These are phyloP conservation scores for Pseudonitzschia pungens DNA, from an alignment of 108 stramenopile genomes.

Conservation along the genomic window DNA sequence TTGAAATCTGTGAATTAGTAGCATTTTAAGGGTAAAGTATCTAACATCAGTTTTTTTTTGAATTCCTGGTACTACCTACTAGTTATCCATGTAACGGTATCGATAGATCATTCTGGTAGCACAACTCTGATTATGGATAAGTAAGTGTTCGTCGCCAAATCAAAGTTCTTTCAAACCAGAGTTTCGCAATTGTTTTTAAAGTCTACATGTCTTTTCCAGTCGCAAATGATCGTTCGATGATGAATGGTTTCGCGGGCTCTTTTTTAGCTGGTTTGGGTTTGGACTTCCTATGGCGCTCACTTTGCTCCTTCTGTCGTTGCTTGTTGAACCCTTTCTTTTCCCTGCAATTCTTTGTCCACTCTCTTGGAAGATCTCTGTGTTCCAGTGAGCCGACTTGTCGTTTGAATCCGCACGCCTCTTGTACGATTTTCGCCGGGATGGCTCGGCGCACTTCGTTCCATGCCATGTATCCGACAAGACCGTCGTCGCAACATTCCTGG, in stretches of 20 bases:
- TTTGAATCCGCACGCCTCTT: constrained; percentile 24
- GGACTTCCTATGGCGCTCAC: constrained; percentile 12
- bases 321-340: constrained; percentile 9
- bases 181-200: too few relatives aligned
- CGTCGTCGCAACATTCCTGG: constrained; percentile 50
- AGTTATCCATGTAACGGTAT: too few relatives aligned
- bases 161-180: too few relatives aligned
- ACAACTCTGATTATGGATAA: too few relatives aligned
- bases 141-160: too few relatives aligned
- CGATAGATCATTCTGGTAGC: too few relatives aligned
- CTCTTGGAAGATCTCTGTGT: constrained; percentile 43
- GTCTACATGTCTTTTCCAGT: constrained; percentile 60
- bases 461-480: constrained; percentile 58
- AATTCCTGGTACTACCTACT: too few relatives aligned
- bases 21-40: too few relatives aligned
- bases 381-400: constrained; percentile 22
- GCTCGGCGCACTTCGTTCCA: constrained; percentile 60
- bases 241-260: constrained; percentile 16
- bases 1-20: too few relatives aligned
- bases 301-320: constrained; percentile 16
- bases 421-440: constrained; percentile 39
- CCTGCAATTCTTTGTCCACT: constrained; percentile 39
- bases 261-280: constrained; percentile 5
- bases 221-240: constrained; percentile 37
- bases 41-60: too few relatives aligned